Evolutionary conservation across 768 basidiomycete species (phyloP), one percentile per base, ranked within the genome.

Genomic region (Lactarius sanguifluus): DNA sequence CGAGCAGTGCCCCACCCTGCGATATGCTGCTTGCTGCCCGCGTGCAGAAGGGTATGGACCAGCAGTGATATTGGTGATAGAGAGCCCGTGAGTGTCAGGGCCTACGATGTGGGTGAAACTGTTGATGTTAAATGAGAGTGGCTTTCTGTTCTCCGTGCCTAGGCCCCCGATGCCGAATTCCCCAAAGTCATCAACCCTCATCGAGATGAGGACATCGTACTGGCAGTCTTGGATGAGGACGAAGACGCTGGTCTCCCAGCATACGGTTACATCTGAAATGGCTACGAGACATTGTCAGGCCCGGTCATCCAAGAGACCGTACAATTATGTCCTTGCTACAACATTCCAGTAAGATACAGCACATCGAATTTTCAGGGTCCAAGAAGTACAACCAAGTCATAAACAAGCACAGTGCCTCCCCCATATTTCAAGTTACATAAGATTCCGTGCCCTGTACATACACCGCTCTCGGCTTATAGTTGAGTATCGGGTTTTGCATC

Each of bases 181-280:
- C 2, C 92, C 94, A 71, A 88, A 94, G 73, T 94, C 94, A 76
- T 96, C 83, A 2, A 86, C 82, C 1, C 96, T 96, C 82, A 95
- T 87, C 2, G 94, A 86, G 28, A 96, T 72, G 34, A 96, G 69
- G 3, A 85, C 72, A 69, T 89, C 90, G 57, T 76, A 72, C 32
- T 72, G 72, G 7, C 73, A 78, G 18, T 74, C 69, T 59, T 71
- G 72, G 15, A 83, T 81, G 15, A 93, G 77, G 2, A 87, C 87
- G 54, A 92, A 76, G 71, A 89, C 93, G 59, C 86, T 87, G 8
- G 93, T 92, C 75, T 96, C 90, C 94, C 95, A 97, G 54, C 86
- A 81, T 0, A 88, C 85, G 16, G 85, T 85, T 18, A 94, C 78
- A 32, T 78, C 71, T 36, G 80, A 81, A 47, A 80, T 77, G 34